Percentiles rank a stretch among this genome's conserved stretches.
These are phyloP conservation scores for Suillus decipiens DNA, from an alignment of 768 basidiomycete species.

Conservation along the genomic window DNA sequence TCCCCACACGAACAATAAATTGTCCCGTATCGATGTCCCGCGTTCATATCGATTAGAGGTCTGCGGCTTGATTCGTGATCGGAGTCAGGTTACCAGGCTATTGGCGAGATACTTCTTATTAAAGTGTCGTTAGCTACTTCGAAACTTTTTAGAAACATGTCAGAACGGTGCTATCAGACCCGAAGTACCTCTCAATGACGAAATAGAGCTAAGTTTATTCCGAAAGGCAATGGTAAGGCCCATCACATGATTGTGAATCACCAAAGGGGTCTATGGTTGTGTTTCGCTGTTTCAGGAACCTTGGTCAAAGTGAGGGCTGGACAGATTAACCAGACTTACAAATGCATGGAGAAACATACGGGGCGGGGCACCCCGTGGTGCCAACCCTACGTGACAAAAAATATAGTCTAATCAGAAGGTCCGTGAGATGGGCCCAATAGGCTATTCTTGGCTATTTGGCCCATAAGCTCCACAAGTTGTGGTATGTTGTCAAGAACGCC, in stretches of 20 bases:
- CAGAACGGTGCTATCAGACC: background rate
- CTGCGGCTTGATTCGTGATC: background rate
- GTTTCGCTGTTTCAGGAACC: background rate
- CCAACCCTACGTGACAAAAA: background rate
- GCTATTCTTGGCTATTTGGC: background rate
- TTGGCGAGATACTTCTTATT: background rate
- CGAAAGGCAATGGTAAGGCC: background rate
- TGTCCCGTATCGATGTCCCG: conserved; percentile 25
- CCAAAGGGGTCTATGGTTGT: background rate
- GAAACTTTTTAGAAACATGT: background rate
- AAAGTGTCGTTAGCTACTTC: background rate
- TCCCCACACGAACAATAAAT: background rate
- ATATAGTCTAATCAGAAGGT: background rate
- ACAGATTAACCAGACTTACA: background rate
- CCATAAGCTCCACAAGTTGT: background rate
- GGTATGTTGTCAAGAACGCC: background rate
- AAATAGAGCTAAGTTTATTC: background rate
- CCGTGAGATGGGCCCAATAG: background rate
- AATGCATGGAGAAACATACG: background rate
- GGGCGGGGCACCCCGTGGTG: background rate
- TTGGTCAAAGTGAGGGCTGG: background rate
- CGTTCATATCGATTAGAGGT: conserved; percentile 29
- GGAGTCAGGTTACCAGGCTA: background rate
- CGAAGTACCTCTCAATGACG: background rate
- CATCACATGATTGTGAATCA: background rate